A percentile compares a stretch with the other conserved stretches of the same genome.
phyloP scores from a whole-genome alignment of 2,329 filamentous ascomycete species.

The Pseudopyrenochaeta lycopersici region DNA sequence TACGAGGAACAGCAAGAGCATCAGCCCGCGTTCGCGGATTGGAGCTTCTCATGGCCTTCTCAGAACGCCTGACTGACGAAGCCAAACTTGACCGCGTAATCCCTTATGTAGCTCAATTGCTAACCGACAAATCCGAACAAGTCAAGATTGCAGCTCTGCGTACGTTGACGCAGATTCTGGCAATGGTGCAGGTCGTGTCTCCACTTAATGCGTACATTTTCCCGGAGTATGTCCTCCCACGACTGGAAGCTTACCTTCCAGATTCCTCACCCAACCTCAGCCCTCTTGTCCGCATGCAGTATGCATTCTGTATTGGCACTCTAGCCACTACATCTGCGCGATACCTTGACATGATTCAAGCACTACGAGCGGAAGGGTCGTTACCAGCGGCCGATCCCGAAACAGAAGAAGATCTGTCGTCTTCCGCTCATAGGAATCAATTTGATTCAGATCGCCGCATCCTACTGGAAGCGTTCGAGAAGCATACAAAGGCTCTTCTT shows the following conservation, averaged over 20 bases:
- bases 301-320: conserved; percentile 90
- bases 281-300: conserved; percentile 83
- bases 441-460: conserved; percentile 89
- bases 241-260: conserved; percentile 65
- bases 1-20: conserved; percentile 87
- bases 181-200: conserved; percentile 88
- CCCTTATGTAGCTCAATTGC: conserved; percentile 84
- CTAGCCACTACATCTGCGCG: conserved; percentile 84
- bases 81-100: conserved; percentile 93
- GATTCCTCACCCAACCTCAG: conserved; percentile 59
- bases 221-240: conserved; percentile 70
- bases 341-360: conserved; percentile 91
- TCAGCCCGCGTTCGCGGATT: conserved; percentile 89
- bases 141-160: conserved; percentile 87
- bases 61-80: conserved; percentile 91
- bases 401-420: conserved; percentile 76
- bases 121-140: conserved; percentile 83
- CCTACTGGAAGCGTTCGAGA: conserved; percentile 83
- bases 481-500: conserved; percentile 86
- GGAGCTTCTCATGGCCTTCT: conserved; percentile 89
- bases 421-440: conserved; percentile 77
- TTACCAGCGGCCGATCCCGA: conserved; percentile 80
- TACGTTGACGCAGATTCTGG: conserved; percentile 83
- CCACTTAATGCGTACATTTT: conserved; percentile 74
- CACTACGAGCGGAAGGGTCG: conserved; percentile 82